phyloP scores from a whole-genome alignment of 495 filamentous ascomycete species.

The Penicillium mononematosum region DNA sequence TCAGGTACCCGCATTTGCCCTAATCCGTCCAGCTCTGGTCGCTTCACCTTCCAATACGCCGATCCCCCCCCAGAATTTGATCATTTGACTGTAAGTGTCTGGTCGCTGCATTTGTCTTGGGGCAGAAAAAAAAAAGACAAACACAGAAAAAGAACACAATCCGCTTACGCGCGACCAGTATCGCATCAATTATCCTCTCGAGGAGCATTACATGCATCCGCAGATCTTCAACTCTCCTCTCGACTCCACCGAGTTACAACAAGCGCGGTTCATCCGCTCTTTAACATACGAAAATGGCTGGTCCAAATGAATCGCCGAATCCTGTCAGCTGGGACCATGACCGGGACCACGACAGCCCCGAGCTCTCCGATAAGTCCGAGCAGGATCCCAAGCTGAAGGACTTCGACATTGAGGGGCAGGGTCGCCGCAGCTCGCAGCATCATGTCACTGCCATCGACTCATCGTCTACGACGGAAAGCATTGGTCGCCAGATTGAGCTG shows the following conservation, averaged over 20 bases:
- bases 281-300: conserved; percentile 41
- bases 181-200: not conserved
- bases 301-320: conserved; percentile 26
- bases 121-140: not conserved
- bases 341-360: conserved; percentile 22
- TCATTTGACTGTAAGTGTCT: conserved; percentile 1
- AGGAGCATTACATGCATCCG: conserved; percentile 41
- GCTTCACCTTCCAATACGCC: not conserved
- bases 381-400: conserved; percentile 33
- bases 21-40: conserved; percentile 9
- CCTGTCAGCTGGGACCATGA: conserved; percentile 15
- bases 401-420: conserved; percentile 36
- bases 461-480: conserved; percentile 37
- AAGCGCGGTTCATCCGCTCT: conserved; percentile 41
- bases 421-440: conserved; percentile 21
- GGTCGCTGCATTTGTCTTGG: not conserved
- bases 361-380: conserved; percentile 28
- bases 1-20: conserved; percentile 9
- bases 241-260: conserved; percentile 34
- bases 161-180: conserved; percentile 1
- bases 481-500: conserved; percentile 73
- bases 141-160: not conserved
- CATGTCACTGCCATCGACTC: conserved; percentile 27
- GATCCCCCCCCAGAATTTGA: not conserved
- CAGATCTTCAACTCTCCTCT: conserved; percentile 27